phyloP scores from a whole-genome alignment of 2,329 filamentous ascomycete genomes.

The Pyrenochaeta sp. region DNA sequence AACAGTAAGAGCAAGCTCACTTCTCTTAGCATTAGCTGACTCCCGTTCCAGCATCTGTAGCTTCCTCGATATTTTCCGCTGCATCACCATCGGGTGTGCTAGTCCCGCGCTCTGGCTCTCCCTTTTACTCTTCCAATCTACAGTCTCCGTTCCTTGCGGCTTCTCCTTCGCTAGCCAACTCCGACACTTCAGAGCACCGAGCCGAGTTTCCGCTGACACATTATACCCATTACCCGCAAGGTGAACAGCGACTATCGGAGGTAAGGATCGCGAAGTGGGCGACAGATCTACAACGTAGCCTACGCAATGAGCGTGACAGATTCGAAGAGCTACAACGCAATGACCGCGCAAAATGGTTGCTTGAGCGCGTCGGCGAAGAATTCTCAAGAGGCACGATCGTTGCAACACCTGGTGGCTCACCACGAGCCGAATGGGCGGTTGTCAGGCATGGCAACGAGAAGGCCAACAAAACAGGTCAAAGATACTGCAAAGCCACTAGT shows the following conservation, averaged over 20 bases:
- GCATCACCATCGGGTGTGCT: constrained; percentile 51
- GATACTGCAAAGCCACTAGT: constrained; percentile 35
- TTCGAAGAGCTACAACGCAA: constrained; percentile 68
- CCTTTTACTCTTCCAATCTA: constrained; percentile 44
- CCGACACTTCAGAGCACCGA: constrained; percentile 34
- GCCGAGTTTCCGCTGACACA: constrained; percentile 53
- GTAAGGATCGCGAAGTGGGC: constrained; percentile 85
- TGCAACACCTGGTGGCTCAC: constrained; percentile 32
- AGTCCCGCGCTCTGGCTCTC: constrained; percentile 45
- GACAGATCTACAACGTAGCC: constrained; percentile 77
- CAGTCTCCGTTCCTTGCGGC: constrained; percentile 47
- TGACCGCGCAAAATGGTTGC: constrained; percentile 74
- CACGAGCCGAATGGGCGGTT: constrained; percentile 47
- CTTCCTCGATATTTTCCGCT: constrained; percentile 48
- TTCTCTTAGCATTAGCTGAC: constrained; percentile 14
- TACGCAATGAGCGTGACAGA: constrained; percentile 75
- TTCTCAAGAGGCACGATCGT: constrained; percentile 54
- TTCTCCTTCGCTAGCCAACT: constrained; percentile 43
- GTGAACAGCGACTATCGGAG: constrained; percentile 69
- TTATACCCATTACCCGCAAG: constrained; percentile 61
- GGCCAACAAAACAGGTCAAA: constrained; percentile 32
- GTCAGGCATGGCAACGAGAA: constrained; percentile 35
- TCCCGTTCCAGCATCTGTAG: constrained; percentile 36
- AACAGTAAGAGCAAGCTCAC: constrained; percentile 27
- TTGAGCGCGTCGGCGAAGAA: constrained; percentile 73